Evolutionary conservation across 139 green algal species (phyloP).

Genomic region (Volvox africanus): DNA sequence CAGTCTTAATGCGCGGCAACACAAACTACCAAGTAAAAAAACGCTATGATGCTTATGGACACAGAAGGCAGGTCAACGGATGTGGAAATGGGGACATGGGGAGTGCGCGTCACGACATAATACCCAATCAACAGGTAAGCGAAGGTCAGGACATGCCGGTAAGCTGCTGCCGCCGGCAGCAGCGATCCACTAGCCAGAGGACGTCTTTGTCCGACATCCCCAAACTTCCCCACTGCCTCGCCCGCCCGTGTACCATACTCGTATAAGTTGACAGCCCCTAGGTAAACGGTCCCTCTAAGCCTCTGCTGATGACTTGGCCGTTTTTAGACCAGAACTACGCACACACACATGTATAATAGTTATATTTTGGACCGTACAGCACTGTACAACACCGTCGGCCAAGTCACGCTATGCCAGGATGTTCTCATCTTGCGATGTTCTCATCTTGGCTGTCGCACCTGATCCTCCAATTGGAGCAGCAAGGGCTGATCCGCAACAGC

Average conservation of each 20-base stretch:
- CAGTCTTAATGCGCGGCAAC: neutral
- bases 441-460: neutral
- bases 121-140: no score
- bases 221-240: neutral
- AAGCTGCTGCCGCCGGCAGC: neutral
- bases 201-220: neutral
- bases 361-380: no score
- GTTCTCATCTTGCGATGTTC: no score
- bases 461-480: conserved; percentile 7
- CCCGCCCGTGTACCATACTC: neutral
- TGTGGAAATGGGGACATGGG: no score
- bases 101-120: no score
- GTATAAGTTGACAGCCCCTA: no score
- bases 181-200: neutral
- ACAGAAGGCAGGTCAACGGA: neutral
- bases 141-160: no score
- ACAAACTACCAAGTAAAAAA: neutral
- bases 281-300: no score
- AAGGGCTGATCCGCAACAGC: neutral
- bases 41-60: neutral
- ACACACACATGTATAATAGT: no score
- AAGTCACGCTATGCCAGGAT: no score
- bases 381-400: no score
- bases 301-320: neutral
- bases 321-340: no score